phyloP scores from a whole-genome alignment of 352 stramenopile species.

The Phytophthora syringae region DNA sequence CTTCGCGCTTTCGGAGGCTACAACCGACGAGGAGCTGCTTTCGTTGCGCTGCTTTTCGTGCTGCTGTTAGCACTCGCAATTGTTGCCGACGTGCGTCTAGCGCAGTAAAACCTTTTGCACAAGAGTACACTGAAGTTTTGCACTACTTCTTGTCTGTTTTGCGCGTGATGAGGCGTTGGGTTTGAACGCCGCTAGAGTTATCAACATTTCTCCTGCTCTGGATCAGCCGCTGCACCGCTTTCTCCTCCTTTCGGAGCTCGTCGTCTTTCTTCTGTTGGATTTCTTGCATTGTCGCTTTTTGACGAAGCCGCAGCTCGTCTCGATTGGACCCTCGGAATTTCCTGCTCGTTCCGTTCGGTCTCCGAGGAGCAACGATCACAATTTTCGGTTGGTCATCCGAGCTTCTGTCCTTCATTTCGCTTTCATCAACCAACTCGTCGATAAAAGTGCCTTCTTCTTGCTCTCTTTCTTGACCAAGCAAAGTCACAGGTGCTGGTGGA shows the following conservation, averaged over 20 bases:
- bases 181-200: conserved; percentile 47
- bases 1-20: conserved; percentile 40
- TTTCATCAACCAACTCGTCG: not conserved
- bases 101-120: conserved; percentile 1
- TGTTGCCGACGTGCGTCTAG: conserved; percentile 37
- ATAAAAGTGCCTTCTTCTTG: not conserved
- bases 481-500: not conserved
- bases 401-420: not conserved
- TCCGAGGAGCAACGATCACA: conserved; percentile 27
- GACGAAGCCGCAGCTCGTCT: conserved; percentile 44
- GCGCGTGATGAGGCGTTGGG: conserved; percentile 35
- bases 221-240: conserved; percentile 31
- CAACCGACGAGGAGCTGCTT: conserved; percentile 35
- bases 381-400: conserved; percentile 8
- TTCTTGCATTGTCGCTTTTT: conserved; percentile 50
- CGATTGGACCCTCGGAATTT: conserved; percentile 18
- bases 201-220: conserved; percentile 46
- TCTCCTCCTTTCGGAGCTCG: conserved; percentile 48
- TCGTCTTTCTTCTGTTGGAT: conserved; percentile 58
- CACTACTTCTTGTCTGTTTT: conserved; percentile 16
- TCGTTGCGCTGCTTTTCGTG: conserved; percentile 36
- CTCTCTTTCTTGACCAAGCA: conserved; percentile 4
- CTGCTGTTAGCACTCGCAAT: conserved; percentile 43
- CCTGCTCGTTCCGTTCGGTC: conserved; percentile 4
- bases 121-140: conserved; percentile 5